Conservation (phyloP, 1,284 basidiomycete genomes). For the Rhodotorula sp. region DNA sequence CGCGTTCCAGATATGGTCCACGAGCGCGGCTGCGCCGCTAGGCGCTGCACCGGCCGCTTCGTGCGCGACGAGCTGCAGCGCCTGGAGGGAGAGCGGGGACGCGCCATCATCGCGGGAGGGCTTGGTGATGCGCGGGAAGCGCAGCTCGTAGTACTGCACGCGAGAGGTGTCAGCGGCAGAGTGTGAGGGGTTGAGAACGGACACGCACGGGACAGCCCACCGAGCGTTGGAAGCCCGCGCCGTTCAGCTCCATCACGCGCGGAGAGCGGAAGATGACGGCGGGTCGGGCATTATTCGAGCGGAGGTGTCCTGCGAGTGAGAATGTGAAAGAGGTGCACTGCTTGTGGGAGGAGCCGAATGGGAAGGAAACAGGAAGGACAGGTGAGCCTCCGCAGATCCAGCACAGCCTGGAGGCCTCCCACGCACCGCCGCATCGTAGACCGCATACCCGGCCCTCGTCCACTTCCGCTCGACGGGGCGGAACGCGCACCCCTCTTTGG, state of each 20-base stretch:
- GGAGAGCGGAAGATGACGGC: conserved; percentile 64
- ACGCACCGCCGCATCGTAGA: conserved; percentile 27
- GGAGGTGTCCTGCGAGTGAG: conserved; percentile 23
- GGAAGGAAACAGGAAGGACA: conserved; percentile 33
- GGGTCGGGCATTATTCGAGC: conserved; percentile 56
- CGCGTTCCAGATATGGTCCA: conserved; percentile 1
- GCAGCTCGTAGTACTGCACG: conserved; percentile 71
- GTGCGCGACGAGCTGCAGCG: conserved; percentile 30
- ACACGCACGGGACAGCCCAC: conserved; percentile 58
- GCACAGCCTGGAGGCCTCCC: neutral
- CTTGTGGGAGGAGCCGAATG: too few relatives aligned
- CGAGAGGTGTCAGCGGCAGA: neutral
- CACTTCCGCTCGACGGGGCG: neutral
- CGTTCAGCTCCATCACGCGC: conserved; percentile 70
- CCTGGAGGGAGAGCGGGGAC: conserved; percentile 28
- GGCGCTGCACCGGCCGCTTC: conserved; percentile 10
- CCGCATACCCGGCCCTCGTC: conserved; percentile 11
- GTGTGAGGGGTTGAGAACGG: neutral
- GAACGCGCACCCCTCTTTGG: neutral
- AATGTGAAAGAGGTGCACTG: conserved; percentile 37
- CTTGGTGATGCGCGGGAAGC: conserved; percentile 65
- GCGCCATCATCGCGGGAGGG: conserved; percentile 2
- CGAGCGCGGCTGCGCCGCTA: neutral
- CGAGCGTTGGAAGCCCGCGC: conserved; percentile 65
- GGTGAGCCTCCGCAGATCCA: neutral